Conservation (phyloP, 306 rosid genomes). For the Castanea mollissima region DNA sequence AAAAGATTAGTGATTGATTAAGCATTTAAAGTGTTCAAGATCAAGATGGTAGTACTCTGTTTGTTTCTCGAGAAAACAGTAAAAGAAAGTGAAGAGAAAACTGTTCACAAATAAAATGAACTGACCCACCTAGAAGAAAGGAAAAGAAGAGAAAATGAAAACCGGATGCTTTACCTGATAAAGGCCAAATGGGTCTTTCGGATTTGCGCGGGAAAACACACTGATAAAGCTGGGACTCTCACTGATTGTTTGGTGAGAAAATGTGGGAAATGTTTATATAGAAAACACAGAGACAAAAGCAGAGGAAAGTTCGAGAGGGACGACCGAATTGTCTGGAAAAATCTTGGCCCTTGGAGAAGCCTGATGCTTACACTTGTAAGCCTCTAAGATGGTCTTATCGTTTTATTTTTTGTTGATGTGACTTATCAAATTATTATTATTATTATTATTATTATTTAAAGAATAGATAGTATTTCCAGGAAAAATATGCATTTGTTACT, state of each 20-base stretch:
- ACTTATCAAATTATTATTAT: neutral
- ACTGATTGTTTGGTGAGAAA: neutral
- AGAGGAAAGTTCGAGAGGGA: slow-evolving; percentile 43
- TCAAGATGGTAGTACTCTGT: neutral
- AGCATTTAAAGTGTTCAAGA: neutral
- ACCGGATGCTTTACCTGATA: neutral
- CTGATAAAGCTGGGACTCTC: neutral
- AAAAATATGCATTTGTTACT: accelerated
- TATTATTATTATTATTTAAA: too few relatives aligned
- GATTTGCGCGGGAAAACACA: neutral
- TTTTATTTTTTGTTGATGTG: neutral
- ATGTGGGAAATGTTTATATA: neutral
- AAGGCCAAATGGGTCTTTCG: neutral
- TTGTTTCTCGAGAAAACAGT: neutral
- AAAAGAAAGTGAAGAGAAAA: neutral
- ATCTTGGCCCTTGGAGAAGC: neutral
- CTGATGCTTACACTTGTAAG: slow-evolving; percentile 4
- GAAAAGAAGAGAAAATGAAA: neutral
- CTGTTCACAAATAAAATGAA: neutral
- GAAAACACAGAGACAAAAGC: neutral
- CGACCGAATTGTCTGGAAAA: slow-evolving; percentile 36
- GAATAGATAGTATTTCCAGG: too few relatives aligned
- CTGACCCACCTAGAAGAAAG: neutral
- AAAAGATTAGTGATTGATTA: neutral
- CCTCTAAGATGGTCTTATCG: neutral